phyloP scores from a whole-genome alignment of 495 filamentous ascomycete genomes.

The Massariosphaeria phaeospora region DNA sequence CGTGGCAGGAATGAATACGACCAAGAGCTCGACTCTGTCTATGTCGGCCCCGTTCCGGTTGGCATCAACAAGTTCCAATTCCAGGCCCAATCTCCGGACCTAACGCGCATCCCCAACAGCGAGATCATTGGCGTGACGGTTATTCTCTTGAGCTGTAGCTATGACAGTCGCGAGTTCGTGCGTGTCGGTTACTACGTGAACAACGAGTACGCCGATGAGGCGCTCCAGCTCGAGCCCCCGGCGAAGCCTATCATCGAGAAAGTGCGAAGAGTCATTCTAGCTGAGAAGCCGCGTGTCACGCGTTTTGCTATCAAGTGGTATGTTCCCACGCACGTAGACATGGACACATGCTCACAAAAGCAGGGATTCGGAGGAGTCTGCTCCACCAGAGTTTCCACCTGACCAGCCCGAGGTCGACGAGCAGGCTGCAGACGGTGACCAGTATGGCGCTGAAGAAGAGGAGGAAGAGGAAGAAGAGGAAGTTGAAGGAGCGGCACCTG shows the following conservation, averaged over 20 bases:
- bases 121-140: constrained; percentile 97
- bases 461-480: constrained; percentile 57
- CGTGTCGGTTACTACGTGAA: constrained; percentile 99
- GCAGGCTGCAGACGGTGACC: constrained; percentile 70
- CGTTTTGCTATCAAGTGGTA: constrained; percentile 99
- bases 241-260: constrained; percentile 87
- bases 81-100: constrained; percentile 87
- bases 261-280: constrained; percentile 83
- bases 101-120: constrained; percentile 80
- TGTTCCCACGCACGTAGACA: constrained; percentile 19
- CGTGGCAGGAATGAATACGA: constrained; percentile 74
- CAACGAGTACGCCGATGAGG: constrained; percentile 93
- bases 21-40: constrained; percentile 93
- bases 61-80: constrained; percentile 99
- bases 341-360: constrained; percentile 5
- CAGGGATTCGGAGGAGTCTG: constrained; percentile 94
- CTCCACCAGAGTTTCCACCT: constrained; percentile 90
- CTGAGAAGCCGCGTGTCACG: constrained; percentile 95
- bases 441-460: constrained; percentile 83
- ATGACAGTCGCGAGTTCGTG: constrained; percentile 93
- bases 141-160: constrained; percentile 91
- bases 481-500: constrained; percentile 44
- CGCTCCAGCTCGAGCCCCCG: constrained; percentile 80
- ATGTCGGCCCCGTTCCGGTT: constrained; percentile 92
- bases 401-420: constrained; percentile 94